Percentiles rank a stretch among this genome's conserved stretches.
phyloP scores from a whole-genome alignment of 768 basidiomycete species.

The Podaxis rugospora region DNA sequence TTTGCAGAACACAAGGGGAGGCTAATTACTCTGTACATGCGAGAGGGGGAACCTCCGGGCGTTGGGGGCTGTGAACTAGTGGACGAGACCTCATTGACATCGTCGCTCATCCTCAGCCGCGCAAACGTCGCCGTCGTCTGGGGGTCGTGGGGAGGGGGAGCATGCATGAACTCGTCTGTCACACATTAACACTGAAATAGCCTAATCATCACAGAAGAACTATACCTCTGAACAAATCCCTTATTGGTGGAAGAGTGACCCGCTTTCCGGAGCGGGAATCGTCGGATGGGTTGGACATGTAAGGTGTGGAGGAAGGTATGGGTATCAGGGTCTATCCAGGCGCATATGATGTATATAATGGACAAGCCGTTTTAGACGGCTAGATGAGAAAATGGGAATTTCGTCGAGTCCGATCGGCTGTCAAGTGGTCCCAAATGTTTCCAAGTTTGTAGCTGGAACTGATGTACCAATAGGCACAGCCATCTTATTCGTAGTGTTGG shows the following conservation, averaged over 20 bases:
- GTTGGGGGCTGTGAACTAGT: background rate
- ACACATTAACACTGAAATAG: conserved; percentile 6
- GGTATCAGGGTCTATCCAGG: conserved; percentile 11
- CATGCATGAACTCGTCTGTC: conserved; percentile 45
- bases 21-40: background rate
- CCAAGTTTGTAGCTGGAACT: conserved; percentile 13
- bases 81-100: conserved; percentile 20
- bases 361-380: conserved; percentile 7
- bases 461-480: conserved; percentile 10
- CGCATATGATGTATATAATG: conserved; percentile 17
- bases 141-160: conserved; percentile 31
- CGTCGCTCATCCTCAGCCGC: conserved; percentile 37
- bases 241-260: conserved; percentile 68
- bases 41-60: background rate
- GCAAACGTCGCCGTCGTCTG: conserved; percentile 34
- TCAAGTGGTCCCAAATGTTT: conserved; percentile 12
- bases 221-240: conserved; percentile 62
- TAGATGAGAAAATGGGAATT: conserved; percentile 2
- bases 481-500: conserved; percentile 3
- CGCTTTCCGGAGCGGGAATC: conserved; percentile 29
- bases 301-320: conserved; percentile 10
- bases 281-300: conserved; percentile 26
- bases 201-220: background rate
- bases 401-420: conserved; percentile 8
- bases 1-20: background rate